These are phyloP conservation scores for Luffa aegyptiaca DNA, from an alignment of 306 rosid genomes.

Conservation along the genomic window DNA sequence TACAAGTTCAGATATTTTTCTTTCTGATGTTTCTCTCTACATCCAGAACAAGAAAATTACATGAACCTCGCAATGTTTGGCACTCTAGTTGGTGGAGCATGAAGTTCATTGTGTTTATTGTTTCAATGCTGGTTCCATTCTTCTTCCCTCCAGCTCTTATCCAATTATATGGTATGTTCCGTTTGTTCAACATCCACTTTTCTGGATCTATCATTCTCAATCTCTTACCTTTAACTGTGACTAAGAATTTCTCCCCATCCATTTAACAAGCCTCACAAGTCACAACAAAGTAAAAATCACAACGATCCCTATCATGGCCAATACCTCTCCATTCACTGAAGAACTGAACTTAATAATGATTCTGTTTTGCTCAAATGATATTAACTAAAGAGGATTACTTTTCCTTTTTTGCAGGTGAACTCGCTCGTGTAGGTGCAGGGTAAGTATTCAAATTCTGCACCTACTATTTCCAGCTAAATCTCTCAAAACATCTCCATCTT, in stretches of 20 bases:
- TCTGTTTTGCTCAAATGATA: background rate
- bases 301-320: background rate
- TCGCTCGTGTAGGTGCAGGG: conserved; percentile 92
- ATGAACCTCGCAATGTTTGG: conserved; percentile 50
- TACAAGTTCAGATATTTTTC: conserved; percentile 57
- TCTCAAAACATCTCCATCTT: background rate
- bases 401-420: conserved; percentile 49
- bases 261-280: background rate
- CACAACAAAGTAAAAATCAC: background rate
- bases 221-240: background rate
- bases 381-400: background rate
- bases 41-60: conserved; percentile 48
- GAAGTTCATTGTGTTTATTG: conserved; percentile 40
- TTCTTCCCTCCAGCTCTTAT: conserved; percentile 42
- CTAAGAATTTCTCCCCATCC: background rate
- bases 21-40: conserved; percentile 62
- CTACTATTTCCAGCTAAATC: background rate
- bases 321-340: background rate
- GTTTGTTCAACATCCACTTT: background rate
- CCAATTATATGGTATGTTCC: conserved; percentile 55
- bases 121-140: conserved; percentile 50
- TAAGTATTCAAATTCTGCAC: conserved; percentile 20
- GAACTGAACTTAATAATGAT: background rate
- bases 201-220: background rate
- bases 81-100: conserved; percentile 74